phyloP scores from a whole-genome alignment of 495 filamentous ascomycete species.

The Margaritispora aquatica region DNA sequence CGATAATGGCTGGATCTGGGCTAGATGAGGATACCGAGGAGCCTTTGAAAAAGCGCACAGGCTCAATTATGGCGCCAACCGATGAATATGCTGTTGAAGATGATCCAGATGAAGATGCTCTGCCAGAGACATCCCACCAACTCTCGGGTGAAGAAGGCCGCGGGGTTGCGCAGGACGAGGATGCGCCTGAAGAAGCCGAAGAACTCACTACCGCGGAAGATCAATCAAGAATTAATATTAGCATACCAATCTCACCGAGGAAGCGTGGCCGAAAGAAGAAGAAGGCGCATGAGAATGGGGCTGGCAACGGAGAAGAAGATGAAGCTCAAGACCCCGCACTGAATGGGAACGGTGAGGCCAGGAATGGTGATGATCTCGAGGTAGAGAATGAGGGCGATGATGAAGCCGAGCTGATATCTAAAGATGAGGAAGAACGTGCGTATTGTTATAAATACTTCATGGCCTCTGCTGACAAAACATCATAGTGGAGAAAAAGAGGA shows the following conservation, averaged over 20 bases:
- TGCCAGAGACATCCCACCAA: constrained; percentile 20
- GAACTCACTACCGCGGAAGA: constrained; percentile 30
- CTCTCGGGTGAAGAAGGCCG: constrained; percentile 26
- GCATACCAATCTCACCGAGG: constrained; percentile 19
- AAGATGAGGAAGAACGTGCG: constrained; percentile 74
- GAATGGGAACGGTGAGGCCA: constrained; percentile 30
- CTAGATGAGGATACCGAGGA: constrained; percentile 37
- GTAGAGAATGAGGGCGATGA: constrained; percentile 37
- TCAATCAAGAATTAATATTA: constrained; percentile 28
- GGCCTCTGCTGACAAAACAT: constrained; percentile 34
- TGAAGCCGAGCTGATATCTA: constrained; percentile 40
- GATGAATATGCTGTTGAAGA: constrained; percentile 25
- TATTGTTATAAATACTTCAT: too few species aligned
- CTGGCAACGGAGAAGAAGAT: constrained; percentile 4
- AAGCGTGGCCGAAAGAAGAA: constrained; percentile 25
- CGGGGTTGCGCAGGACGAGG: constrained; percentile 26
- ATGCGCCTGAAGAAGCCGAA: constrained; percentile 24
- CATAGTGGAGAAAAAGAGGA: constrained; percentile 70
- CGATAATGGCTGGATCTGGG: constrained; percentile 30
- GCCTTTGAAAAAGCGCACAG: constrained; percentile 52
- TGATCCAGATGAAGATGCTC: constrained; percentile 18
- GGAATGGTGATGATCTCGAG: constrained; percentile 32
- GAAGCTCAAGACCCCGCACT: neutral
- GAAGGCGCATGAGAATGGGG: constrained; percentile 20
- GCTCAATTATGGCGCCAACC: constrained; percentile 34